phyloP scores from a whole-genome alignment of 768 basidiomycete genomes.

The Agaricus sinodeliciosus region DNA sequence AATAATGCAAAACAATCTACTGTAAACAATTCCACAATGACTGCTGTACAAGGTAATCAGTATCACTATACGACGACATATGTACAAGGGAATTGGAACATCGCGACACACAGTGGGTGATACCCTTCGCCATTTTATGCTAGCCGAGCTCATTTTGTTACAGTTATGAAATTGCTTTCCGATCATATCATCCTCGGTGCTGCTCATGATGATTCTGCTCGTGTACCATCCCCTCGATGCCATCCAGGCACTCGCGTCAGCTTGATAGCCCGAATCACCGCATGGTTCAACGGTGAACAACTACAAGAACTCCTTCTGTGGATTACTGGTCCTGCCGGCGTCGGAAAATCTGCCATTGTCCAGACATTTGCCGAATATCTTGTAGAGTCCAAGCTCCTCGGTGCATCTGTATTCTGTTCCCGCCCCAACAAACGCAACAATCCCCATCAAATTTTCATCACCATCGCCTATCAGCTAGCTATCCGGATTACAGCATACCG shows the following conservation, averaged over 20 bases:
- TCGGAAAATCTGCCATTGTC: conserved; percentile 6
- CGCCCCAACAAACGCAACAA: not conserved
- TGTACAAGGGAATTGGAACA: too few relatives aligned
- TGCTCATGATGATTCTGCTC: not conserved
- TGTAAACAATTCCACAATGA: too few relatives aligned
- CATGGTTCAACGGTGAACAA: not conserved
- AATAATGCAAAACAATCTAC: too few relatives aligned
- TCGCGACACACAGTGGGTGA: too few relatives aligned
- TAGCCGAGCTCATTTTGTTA: too few relatives aligned
- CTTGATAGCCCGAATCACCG: not conserved
- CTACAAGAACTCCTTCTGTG: not conserved
- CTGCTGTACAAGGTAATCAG: too few relatives aligned
- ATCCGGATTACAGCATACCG: not conserved
- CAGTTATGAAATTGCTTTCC: not conserved
- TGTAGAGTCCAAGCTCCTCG: not conserved
- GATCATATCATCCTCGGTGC: not conserved
- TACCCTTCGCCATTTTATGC: too few relatives aligned
- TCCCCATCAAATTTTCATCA: not conserved
- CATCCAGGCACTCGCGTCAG: not conserved
- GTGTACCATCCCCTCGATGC: not conserved
- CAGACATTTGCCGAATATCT: conserved; percentile 1
- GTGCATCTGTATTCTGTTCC: conserved; percentile 5
- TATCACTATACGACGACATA: too few relatives aligned
- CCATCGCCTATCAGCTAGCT: conserved; percentile 3
- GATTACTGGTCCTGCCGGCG: conserved; percentile 8